Base-by-base conservation (phyloP, 2,329 filamentous ascomycete species). In the Microdochium trichocladiopsis region DNA sequence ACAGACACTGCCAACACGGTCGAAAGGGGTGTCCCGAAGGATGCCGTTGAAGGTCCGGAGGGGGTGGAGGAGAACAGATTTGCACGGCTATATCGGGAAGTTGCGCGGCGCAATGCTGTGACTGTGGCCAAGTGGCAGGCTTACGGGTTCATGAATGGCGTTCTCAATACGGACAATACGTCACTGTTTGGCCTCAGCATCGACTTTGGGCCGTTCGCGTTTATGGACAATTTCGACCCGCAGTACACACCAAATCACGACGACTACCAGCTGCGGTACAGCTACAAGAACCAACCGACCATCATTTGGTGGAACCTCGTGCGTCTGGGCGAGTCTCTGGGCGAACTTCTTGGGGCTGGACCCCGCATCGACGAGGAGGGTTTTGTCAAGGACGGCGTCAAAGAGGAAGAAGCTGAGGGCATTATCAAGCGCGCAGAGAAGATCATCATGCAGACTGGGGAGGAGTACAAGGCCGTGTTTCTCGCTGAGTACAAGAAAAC, bases 301-400 rank as follows among this genome's bases (percentile, higher is more conserved):
- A 88, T 99, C 53, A 94, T 99, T 63, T 99, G 94, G 94, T 99
- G 94, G 94, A 97, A 97, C 63, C 77, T 97, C 0, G 90, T 96
- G 1, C 84, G 94, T 1, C 79, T 99, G 0, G 94, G 91, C 53
- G 94, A 99, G 71, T 82, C 88, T 0, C 66, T 99, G 0, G 94
- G 90, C 21, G 94, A 97, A 69, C 76, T 96, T 2, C 83, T 99
- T 52, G 94, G 93, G 18, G 82, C 87, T 0, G 93, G 88, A 0
- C 70, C 77, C 1, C 72, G 76, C 36, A 84, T 93, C 28, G 92
- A 99, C 62, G 80, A 86, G 11, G 69, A 80, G 2, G 73, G 73
- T 2, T 96, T 96, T 61, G 71, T 88, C 4, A 75, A 81, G 9
- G 79, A 90, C 14, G 92, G 93, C 1, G 82, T 96, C 2, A 62